Base-by-base conservation (phyloP, 2,329 filamentous ascomycete genomes). In the Cytospora piceicola region DNA sequence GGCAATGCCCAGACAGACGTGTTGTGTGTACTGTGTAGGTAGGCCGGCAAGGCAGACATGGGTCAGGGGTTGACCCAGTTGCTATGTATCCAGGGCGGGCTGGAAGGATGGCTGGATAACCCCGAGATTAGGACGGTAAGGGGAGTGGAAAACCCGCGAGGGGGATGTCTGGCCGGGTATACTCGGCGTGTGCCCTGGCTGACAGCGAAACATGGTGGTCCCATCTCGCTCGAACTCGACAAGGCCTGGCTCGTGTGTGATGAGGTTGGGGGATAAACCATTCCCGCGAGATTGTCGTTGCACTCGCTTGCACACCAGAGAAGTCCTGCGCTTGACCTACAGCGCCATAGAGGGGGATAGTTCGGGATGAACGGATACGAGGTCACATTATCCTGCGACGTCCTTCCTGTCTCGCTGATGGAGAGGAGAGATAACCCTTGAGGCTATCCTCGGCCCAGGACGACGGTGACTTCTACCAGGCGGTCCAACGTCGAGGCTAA, bases 41-140 rank as follows among this genome's bases (percentile, higher is more conserved):
- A 49, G 11, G 34, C 17, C 32, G 29, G 15, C 29, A 57, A 51
- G 53, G 61, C 39, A 51, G 29, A 6, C 61, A 63, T 63, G 53
- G 53, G 30, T 39, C 61, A 51, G 53, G 61, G 53, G 17, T 51
- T 17, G 11, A 17, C 22, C 7, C 17, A 30, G 39, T 22, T 3
- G 5, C 27, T 29, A 30, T 22, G 20, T 46, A n/a, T 46, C 17
- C 29, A 32, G 27, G 30, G 34, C 56, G 52, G n/a, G n/a, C n/a
- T n/a, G n/a, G n/a, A n/a, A n/a, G 42, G 39, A 63, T 63, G 53
- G 61, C 27, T 63, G 61, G 56, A n/a, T 51, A n/a, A 27, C 51
- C 29, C 61, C 61, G 61, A 63, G 53, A 63, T 63, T 63, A 52
- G n/a, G 8, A 62, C 53, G 39, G 60, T 29, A 57, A 63, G 39